Evolutionary conservation across 768 basidiomycete genomes (phyloP).

Genomic region (Auricularia heimuer): DNA sequence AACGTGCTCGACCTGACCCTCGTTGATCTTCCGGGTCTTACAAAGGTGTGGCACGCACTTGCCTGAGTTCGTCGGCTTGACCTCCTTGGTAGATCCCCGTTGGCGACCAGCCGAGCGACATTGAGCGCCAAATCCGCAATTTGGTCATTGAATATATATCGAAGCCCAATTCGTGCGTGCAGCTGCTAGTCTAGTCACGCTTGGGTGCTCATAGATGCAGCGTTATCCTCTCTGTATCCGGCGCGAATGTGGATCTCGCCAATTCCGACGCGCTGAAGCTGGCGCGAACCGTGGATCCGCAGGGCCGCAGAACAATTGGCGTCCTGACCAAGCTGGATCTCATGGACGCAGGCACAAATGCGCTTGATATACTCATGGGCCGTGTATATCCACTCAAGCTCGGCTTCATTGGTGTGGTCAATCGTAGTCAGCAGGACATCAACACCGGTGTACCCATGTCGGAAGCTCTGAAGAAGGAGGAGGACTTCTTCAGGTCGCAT

Average conservation of each 20-base stretch:
- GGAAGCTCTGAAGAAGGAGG: slow-evolving; percentile 76
- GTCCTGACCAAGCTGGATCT: slow-evolving; percentile 95
- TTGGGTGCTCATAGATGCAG: slow-evolving; percentile 27
- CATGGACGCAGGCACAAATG: slow-evolving; percentile 99
- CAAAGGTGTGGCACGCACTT: slow-evolving; percentile 52
- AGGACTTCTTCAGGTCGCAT: slow-evolving; percentile 86
- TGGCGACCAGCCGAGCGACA: slow-evolving; percentile 95
- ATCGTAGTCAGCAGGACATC: slow-evolving; percentile 96
- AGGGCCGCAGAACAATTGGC: slow-evolving; percentile 92
- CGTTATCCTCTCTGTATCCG: slow-evolving; percentile 93
- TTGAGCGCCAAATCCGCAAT: slow-evolving; percentile 90
- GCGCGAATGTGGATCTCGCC: slow-evolving; percentile 96
- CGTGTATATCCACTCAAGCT: slow-evolving; percentile 96
- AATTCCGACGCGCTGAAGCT: slow-evolving; percentile 98
- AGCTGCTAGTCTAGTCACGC: neutral
- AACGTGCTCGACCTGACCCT: slow-evolving; percentile 91
- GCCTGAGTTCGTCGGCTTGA: too few relatives aligned
- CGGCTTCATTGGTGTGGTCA: slow-evolving; percentile 97
- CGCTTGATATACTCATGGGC: slow-evolving; percentile 89
- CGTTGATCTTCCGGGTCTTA: slow-evolving; percentile 93
- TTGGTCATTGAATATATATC: slow-evolving; percentile 94
- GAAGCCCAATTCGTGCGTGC: slow-evolving; percentile 81
- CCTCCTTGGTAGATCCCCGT: slow-evolving; percentile 63
- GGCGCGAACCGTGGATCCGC: slow-evolving; percentile 89
- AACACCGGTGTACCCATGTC: slow-evolving; percentile 75